A percentile compares a stretch with the other conserved stretches of the same genome.
phyloP scores from a whole-genome alignment of 306 rosid species.

The Prunus persica region DNA sequence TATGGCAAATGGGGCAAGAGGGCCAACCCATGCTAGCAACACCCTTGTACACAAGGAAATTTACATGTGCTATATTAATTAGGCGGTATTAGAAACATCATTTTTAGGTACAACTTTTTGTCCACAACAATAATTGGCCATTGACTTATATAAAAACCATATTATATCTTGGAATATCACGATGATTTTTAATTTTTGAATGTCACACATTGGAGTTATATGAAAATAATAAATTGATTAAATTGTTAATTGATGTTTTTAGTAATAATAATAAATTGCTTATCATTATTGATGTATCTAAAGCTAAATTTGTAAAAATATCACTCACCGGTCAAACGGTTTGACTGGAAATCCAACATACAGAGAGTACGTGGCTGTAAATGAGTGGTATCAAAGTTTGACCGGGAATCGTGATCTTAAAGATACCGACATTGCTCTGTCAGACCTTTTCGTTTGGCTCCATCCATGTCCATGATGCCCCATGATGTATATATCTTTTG shows the following conservation, averaged over 20 bases:
- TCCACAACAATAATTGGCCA: neutral
- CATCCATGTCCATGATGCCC: neutral
- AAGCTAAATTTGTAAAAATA: neutral
- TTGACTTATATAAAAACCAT: neutral
- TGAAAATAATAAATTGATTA: too few relatives aligned
- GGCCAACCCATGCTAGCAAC: neutral
- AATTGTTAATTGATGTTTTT: neutral
- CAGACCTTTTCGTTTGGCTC: neutral
- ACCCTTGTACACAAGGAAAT: neutral
- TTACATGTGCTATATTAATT: neutral
- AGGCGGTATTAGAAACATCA: neutral
- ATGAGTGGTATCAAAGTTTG: slow-evolving; percentile 8
- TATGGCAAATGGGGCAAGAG: neutral
- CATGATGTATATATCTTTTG: neutral
- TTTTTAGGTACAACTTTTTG: neutral
- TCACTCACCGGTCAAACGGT: slow-evolving; percentile 10
- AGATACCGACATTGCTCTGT: slow-evolving; percentile 30
- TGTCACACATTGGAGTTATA: neutral
- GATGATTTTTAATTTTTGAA: too few relatives aligned
- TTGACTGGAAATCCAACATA: slow-evolving; percentile 10
- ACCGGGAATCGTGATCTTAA: slow-evolving; percentile 20
- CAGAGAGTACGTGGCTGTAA: neutral
- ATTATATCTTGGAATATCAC: too few relatives aligned
- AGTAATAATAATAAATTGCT: too few relatives aligned
- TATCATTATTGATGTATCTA: neutral